Evolutionary conservation across 2,329 filamentous ascomycete species (phyloP).

Genomic region (Dryadomyces quercivorus): DNA sequence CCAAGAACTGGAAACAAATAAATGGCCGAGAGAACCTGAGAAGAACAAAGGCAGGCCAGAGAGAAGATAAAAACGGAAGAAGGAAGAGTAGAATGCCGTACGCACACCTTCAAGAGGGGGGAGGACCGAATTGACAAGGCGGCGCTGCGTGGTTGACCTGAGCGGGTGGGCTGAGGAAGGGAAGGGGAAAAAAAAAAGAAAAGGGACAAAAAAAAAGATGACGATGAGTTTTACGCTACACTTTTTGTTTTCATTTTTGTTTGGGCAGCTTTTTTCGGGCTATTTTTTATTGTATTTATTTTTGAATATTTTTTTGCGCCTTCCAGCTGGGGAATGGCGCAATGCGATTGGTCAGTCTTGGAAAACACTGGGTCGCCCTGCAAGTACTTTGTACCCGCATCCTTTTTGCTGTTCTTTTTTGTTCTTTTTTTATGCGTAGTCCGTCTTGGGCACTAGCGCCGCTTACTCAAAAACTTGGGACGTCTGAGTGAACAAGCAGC

Average conservation of each 20-base stretch:
- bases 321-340: too few relatives aligned
- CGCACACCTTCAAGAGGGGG: constrained; percentile 24
- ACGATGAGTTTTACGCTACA: constrained; percentile 10
- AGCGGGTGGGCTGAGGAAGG: constrained; percentile 12
- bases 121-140: constrained; percentile 28
- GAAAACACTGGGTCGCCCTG: too few relatives aligned
- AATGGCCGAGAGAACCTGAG: background rate
- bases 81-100: constrained; percentile 16
- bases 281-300: constrained; percentile 1
- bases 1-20: background rate
- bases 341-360: background rate
- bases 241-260: constrained; percentile 10
- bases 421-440: too few relatives aligned
- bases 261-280: constrained; percentile 5
- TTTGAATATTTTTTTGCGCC: background rate
- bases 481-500: too few relatives aligned
- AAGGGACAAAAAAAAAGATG: constrained; percentile 9
- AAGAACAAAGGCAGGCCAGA: background rate
- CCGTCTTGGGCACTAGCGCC: background rate
- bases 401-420: too few relatives aligned
- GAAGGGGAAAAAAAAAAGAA: constrained; percentile 10
- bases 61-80: background rate
- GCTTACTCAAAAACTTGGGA: background rate
- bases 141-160: constrained; percentile 20
- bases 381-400: too few relatives aligned